Conservation (phyloP, 495 filamentous ascomycete species). For the Xylona heveae region DNA sequence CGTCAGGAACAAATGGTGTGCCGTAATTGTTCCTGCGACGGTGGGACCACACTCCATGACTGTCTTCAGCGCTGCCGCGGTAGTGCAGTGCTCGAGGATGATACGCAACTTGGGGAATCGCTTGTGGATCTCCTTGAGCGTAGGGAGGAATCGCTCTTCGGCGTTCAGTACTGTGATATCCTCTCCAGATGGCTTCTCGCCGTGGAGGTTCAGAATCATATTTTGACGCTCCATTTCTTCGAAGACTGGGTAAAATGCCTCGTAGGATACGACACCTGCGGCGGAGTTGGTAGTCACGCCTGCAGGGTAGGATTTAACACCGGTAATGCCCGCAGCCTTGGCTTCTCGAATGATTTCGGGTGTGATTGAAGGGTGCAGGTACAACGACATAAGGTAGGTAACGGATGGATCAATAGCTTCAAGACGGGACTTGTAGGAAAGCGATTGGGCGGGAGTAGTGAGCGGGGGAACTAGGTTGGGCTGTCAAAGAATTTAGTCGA, state of each 20-base stretch:
- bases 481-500: conserved; percentile 5
- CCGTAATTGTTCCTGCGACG: conserved; percentile 52
- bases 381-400: conserved; percentile 75
- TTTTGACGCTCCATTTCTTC: conserved; percentile 50
- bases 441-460: conserved; percentile 47
- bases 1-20: conserved; percentile 63
- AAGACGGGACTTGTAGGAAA: conserved; percentile 52
- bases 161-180: conserved; percentile 53
- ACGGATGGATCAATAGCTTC: conserved; percentile 47
- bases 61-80: conserved; percentile 56
- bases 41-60: conserved; percentile 54
- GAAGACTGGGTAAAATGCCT: conserved; percentile 55
- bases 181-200: conserved; percentile 25
- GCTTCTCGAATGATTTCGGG: conserved; percentile 60
- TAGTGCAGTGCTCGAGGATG: conserved; percentile 62
- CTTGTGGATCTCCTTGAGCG: conserved; percentile 42
- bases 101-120: conserved; percentile 66
- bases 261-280: conserved; percentile 49
- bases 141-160: conserved; percentile 65
- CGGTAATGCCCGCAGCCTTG: conserved; percentile 36
- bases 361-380: conserved; percentile 56
- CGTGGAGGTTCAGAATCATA: conserved; percentile 42
- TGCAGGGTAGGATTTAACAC: conserved; percentile 34
- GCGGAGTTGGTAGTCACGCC: conserved; percentile 73
- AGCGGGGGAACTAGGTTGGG: conserved; percentile 43